Base-by-base conservation (phyloP, 345 rosid species). In the Aethionema arabicum region DNA sequence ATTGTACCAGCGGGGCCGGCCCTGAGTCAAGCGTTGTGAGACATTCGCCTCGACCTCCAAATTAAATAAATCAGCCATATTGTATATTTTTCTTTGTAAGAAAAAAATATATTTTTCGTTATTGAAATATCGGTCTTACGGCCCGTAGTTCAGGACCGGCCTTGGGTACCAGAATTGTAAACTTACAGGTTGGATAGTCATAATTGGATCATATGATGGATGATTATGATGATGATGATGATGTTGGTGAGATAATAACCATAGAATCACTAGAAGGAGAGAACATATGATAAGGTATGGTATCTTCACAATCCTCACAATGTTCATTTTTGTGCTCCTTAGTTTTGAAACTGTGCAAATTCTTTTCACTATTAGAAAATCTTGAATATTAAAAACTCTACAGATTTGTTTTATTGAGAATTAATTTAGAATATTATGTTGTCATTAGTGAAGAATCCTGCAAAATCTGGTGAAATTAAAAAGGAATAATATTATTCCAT, bases 131-230 rank as follows among this genome's bases (percentile, higher is more conserved):
- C n/a, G n/a, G n/a, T n/a, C n/a, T n/a, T n/a, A n/a, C n/a, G n/a
- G n/a, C n/a, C n/a, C n/a, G n/a, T n/a, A n/a, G n/a, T n/a, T n/a
- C n/a, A n/a, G n/a, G n/a, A n/a, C n/a, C n/a, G n/a, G n/a, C n/a
- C n/a, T n/a, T n/a, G n/a, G 40, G 31, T 15, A 30, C 61, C 36
- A 59, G 33, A 67, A 50, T 41, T 33, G 21, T 5, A 13, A 52
- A 48, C 79, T 75, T 70, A 69, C 78, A 36, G 48, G 54, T 52
- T 16, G 72, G 8, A 31, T 32, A 36, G 3, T 27, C 15, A 48
- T 15, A 5, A 9, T 6, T 31, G 61, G 48, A 8, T 29, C 5
- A 38, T 42, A 52, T 10, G 66, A 52, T 11, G 11, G 44, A 67
- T 15, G 31, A 43, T 13, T 9, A 43, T 32, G 40, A 42, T 41